A percentile compares a stretch with the other conserved stretches of the same genome.
These are phyloP conservation scores for Termitomyces sp. DNA, from an alignment of 768 basidiomycete species.

Conservation along the genomic window DNA sequence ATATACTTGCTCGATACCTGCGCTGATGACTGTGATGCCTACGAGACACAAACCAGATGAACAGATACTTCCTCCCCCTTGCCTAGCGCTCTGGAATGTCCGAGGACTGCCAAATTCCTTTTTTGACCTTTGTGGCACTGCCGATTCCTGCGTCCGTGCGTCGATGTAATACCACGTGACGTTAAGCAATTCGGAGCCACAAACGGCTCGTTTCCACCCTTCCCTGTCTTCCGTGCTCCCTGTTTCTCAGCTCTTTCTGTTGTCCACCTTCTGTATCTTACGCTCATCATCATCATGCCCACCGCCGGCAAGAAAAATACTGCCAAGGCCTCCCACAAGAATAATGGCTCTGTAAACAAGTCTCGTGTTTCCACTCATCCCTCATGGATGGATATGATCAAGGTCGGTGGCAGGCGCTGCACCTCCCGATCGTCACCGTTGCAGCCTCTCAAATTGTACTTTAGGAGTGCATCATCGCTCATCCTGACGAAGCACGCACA, in stretches of 20 bases:
- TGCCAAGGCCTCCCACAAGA: slow-evolving; percentile 31
- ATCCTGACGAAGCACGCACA: slow-evolving; percentile 63
- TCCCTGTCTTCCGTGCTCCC: slow-evolving; percentile 12
- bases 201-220: slow-evolving; percentile 21
- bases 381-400: slow-evolving; percentile 77
- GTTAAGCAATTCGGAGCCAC: slow-evolving; percentile 16
- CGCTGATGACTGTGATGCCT: background rate
- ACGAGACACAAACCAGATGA: background rate
- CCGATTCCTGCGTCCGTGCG: slow-evolving; percentile 19
- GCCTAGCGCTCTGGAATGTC: background rate
- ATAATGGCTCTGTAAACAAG: slow-evolving; percentile 27
- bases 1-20: background rate
- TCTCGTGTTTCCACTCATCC: slow-evolving; percentile 47
- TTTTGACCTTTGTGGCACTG: background rate
- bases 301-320: slow-evolving; percentile 31
- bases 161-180: slow-evolving; percentile 22
- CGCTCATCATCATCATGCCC: slow-evolving; percentile 16
- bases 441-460: slow-evolving; percentile 10
- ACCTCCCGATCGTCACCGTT: background rate
- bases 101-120: background rate
- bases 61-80: background rate
- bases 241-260: slow-evolving; percentile 3
- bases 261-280: background rate
- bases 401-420: slow-evolving; percentile 36
- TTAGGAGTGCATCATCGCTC: slow-evolving; percentile 67